Conservation (phyloP, 2,329 filamentous ascomycete species). For the Paracorniculantispora psalliotae region DNA sequence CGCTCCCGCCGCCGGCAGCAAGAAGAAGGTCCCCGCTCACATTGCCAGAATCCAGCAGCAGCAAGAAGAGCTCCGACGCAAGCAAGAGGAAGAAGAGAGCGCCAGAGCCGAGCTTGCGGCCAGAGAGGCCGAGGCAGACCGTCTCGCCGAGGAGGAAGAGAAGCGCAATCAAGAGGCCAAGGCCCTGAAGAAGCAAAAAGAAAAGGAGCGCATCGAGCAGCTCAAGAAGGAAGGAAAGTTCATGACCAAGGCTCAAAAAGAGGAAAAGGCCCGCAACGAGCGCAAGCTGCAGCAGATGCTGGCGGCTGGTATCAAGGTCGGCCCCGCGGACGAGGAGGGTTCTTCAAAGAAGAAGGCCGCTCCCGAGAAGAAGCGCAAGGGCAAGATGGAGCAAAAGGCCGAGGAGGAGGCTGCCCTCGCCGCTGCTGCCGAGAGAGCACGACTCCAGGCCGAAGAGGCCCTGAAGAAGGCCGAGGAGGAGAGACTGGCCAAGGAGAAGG, state of each 20-base stretch:
- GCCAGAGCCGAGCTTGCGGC: conserved; percentile 59
- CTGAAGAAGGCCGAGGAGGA: conserved; percentile 58
- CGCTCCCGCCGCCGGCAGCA: conserved; percentile 47
- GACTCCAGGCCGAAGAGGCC: conserved; percentile 61
- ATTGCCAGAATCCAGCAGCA: conserved; percentile 73
- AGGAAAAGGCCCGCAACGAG: conserved; percentile 74
- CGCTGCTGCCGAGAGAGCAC: conserved; percentile 70
- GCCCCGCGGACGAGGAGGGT: conserved; percentile 47
- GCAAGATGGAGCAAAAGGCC: conserved; percentile 54
- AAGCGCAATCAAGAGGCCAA: conserved; percentile 68
- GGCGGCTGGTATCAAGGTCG: conserved; percentile 69
- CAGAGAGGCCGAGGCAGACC: conserved; percentile 61
- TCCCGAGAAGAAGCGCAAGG: conserved; percentile 77
- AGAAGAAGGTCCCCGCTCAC: conserved; percentile 84
- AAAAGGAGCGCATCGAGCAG: conserved; percentile 81
- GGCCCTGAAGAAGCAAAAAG: conserved; percentile 75
- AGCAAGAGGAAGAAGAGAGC: conserved; percentile 62
- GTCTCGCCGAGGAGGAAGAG: conserved; percentile 59
- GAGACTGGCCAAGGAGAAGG: conserved; percentile 53
- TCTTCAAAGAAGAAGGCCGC: conserved; percentile 72
- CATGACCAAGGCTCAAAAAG: conserved; percentile 78
- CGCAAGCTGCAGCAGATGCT: conserved; percentile 81
- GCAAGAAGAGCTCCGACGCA: conserved; percentile 68
- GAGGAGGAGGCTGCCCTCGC: conserved; percentile 76
- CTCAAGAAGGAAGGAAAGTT: conserved; percentile 85